Percentiles rank a stretch among this genome's conserved stretches.
Evolutionary conservation across 169 alveolate species (phyloP).

Genomic region (Babesia bigemina): DNA sequence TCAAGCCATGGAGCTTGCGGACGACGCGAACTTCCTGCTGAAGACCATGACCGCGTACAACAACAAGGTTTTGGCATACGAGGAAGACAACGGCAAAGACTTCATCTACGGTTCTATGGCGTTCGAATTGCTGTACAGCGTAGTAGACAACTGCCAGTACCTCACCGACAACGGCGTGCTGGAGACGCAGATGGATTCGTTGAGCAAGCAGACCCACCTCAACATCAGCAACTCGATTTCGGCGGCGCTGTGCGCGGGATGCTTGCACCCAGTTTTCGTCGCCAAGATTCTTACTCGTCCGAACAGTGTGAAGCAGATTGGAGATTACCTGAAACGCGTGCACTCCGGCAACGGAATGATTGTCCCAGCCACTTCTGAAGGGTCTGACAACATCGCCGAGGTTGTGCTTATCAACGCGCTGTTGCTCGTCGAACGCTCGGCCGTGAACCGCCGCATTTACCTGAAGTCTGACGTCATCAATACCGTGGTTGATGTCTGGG

Average conservation of each 20-base stretch:
- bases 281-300: slow-evolving; percentile 36
- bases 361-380: slow-evolving; percentile 46
- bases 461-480: slow-evolving; percentile 74
- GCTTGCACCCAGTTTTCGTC: slow-evolving; percentile 15
- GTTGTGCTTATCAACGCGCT: slow-evolving; percentile 72
- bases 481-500: slow-evolving; percentile 79
- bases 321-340: slow-evolving; percentile 30
- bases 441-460: slow-evolving; percentile 80
- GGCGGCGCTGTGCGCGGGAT: slow-evolving; percentile 39
- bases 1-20: slow-evolving; percentile 59
- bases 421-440: slow-evolving; percentile 80
- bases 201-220: slow-evolving; percentile 56
- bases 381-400: slow-evolving; percentile 51
- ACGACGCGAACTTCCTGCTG: slow-evolving; percentile 46
- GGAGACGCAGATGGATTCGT: slow-evolving; percentile 25
- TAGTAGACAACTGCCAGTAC: slow-evolving; percentile 35
- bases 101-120: slow-evolving; percentile 74
- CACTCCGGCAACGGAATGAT: slow-evolving; percentile 33
- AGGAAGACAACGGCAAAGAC: slow-evolving; percentile 67
- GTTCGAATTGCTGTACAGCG: slow-evolving; percentile 64
- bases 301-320: slow-evolving; percentile 21
- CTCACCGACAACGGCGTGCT: slow-evolving; percentile 38
- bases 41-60: slow-evolving; percentile 39
- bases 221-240: slow-evolving; percentile 33
- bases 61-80: slow-evolving; percentile 28